Conservation (phyloP, 2,329 filamentous ascomycete genomes). For the Cladophialophora yegresii region DNA sequence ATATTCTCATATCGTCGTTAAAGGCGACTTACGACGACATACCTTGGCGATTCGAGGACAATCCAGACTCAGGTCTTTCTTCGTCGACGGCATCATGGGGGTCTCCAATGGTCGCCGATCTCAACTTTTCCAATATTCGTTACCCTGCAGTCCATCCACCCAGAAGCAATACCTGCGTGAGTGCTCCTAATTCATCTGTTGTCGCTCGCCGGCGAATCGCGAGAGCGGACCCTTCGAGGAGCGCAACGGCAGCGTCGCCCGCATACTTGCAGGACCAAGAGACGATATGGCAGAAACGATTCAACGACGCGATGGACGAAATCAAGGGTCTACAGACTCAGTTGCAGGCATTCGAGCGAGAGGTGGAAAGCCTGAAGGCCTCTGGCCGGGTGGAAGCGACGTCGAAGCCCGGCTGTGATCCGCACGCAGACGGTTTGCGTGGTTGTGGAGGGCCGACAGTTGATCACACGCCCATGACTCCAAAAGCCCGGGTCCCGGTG, state of each 20-base stretch:
- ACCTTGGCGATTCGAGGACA: constrained; percentile 29
- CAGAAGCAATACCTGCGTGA: constrained; percentile 13
- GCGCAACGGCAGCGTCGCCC: constrained; percentile 16
- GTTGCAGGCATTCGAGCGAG: constrained; percentile 22
- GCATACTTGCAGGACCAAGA: constrained; percentile 21
- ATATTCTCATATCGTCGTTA: constrained; percentile 24
- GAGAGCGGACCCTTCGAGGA: neutral
- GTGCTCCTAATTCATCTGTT: constrained; percentile 9
- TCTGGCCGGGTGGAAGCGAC: constrained; percentile 1
- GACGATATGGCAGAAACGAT: constrained; percentile 27
- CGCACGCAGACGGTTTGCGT: neutral
- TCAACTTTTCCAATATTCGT: constrained; percentile 21
- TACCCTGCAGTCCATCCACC: constrained; percentile 23
- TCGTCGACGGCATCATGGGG: constrained; percentile 30
- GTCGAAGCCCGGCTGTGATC: neutral
- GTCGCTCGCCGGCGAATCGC: constrained; percentile 15
- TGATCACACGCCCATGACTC: constrained; percentile 1
- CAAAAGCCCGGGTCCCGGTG: neutral
- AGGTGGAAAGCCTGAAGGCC: constrained; percentile 10
- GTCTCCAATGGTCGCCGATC: constrained; percentile 25
- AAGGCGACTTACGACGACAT: constrained; percentile 26
- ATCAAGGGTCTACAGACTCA: constrained; percentile 28
- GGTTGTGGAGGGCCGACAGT: neutral
- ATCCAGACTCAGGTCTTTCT: constrained; percentile 30
- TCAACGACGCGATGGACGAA: constrained; percentile 31